A percentile compares a stretch with the other conserved stretches of the same genome.
phyloP scores from a whole-genome alignment of 2,329 filamentous ascomycete genomes.

The Aspergillus pseudoglaucus region DNA sequence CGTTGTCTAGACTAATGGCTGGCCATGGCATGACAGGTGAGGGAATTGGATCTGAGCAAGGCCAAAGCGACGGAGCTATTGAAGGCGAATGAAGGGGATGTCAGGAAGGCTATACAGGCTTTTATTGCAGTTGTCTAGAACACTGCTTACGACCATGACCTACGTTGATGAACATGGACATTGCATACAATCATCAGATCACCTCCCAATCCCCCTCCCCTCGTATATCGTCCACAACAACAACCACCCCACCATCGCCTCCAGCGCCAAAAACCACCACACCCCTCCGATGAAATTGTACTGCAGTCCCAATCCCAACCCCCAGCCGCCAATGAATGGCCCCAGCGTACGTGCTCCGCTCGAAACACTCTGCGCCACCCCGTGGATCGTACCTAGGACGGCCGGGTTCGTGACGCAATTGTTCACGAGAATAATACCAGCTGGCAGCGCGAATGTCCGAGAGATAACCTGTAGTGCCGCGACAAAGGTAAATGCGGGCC shows the following conservation, averaged over 20 bases:
- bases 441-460: constrained; percentile 61
- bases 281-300: constrained; percentile 50
- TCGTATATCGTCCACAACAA: constrained; percentile 59
- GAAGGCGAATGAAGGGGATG: constrained; percentile 41
- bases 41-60: constrained; percentile 42
- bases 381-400: constrained; percentile 54
- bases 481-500: constrained; percentile 59
- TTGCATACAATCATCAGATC: constrained; percentile 5
- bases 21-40: constrained; percentile 24
- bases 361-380: constrained; percentile 51
- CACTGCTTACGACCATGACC: background rate
- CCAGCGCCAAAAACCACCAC: constrained; percentile 52
- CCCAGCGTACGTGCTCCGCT: constrained; percentile 51
- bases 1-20: background rate
- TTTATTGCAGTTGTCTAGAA: constrained; percentile 29
- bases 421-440: constrained; percentile 54
- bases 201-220: constrained; percentile 55
- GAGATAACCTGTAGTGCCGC: constrained; percentile 64
- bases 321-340: constrained; percentile 49
- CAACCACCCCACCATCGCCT: constrained; percentile 52
- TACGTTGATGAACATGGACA: background rate
- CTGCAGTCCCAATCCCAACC: constrained; percentile 48
- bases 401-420: constrained; percentile 53
- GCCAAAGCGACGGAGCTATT: constrained; percentile 43
- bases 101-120: constrained; percentile 34